Evolutionary conservation across 495 filamentous ascomycete species (phyloP).

Genomic region (Patellaria atrata): DNA sequence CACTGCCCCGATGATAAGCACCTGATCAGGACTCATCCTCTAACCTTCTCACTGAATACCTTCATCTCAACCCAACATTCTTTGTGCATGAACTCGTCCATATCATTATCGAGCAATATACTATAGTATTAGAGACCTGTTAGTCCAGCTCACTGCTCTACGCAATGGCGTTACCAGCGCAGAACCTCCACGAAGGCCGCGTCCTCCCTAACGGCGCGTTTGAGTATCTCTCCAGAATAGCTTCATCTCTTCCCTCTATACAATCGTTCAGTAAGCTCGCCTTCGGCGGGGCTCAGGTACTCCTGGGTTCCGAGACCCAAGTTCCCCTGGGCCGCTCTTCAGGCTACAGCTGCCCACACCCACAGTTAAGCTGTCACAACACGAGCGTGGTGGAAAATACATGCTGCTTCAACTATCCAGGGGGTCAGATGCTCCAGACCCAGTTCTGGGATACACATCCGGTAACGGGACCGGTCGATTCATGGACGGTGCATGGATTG

Average conservation of each 20-base stretch:
- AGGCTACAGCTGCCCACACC: conserved; percentile 28
- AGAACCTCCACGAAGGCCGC: too few relatives aligned
- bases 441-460: conserved; percentile 78
- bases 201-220: too few relatives aligned
- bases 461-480: conserved; percentile 54
- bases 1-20: too few relatives aligned
- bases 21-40: too few relatives aligned
- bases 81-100: too few relatives aligned
- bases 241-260: conserved; percentile 13
- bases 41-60: too few relatives aligned
- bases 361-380: conserved; percentile 45
- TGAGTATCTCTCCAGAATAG: too few relatives aligned
- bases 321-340: conserved; percentile 15
- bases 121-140: too few relatives aligned
- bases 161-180: too few relatives aligned
- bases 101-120: too few relatives aligned
- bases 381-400: conserved; percentile 33
- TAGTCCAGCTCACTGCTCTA: too few relatives aligned
- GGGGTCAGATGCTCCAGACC: conserved; percentile 64
- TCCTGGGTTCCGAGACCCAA: conserved; percentile 13
- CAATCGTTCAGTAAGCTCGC: conserved; percentile 17
- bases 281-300: conserved; percentile 14
- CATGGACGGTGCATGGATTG: conserved; percentile 82
- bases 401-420: conserved; percentile 68
- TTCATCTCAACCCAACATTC: too few relatives aligned